phyloP scores from a whole-genome alignment of 768 basidiomycete genomes.

The Auriscalpium orientale region DNA sequence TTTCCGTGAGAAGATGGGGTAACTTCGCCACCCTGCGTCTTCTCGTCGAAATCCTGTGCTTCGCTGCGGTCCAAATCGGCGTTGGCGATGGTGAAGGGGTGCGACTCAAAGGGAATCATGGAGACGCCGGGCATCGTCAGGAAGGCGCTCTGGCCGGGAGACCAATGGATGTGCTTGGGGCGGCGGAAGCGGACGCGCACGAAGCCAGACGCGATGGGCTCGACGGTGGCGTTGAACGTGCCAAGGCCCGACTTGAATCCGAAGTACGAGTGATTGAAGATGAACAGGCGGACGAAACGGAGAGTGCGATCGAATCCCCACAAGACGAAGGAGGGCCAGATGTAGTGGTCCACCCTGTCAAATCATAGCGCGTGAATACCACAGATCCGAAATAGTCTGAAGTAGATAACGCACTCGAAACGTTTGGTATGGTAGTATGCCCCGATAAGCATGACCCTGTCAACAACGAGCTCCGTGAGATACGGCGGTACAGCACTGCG shows the following conservation, averaged over 20 bases:
- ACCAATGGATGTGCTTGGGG: constrained; percentile 42
- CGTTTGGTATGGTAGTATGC: constrained; percentile 23
- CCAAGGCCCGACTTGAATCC: constrained; percentile 19
- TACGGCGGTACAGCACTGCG: not conserved
- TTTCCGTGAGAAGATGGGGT: constrained; percentile 20
- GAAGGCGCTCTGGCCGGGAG: constrained; percentile 48
- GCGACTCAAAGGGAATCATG: constrained; percentile 39
- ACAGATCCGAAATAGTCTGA: not conserved
- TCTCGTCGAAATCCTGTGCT: constrained; percentile 4
- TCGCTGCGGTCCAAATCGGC: constrained; percentile 1
- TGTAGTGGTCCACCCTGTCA: constrained; percentile 22
- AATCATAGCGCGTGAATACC: too few relatives aligned
- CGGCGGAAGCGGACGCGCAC: constrained; percentile 39
- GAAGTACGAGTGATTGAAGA: constrained; percentile 37
- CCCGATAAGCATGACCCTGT: constrained; percentile 25
- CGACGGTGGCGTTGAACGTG: constrained; percentile 30
- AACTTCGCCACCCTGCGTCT: not conserved
- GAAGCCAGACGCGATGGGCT: constrained; percentile 38
- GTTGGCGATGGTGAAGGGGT: constrained; percentile 59
- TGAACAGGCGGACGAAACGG: constrained; percentile 36
- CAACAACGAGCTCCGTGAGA: not conserved
- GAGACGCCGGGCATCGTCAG: constrained; percentile 43
- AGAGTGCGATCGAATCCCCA: constrained; percentile 50
- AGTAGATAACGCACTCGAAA: constrained; percentile 12
- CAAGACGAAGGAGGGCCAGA: constrained; percentile 45